Percentiles rank a stretch among this genome's conserved stretches.
Evolutionary conservation across 371 early-diverging fungal species (phyloP).

Genomic region (Funneliformis caledonium): DNA sequence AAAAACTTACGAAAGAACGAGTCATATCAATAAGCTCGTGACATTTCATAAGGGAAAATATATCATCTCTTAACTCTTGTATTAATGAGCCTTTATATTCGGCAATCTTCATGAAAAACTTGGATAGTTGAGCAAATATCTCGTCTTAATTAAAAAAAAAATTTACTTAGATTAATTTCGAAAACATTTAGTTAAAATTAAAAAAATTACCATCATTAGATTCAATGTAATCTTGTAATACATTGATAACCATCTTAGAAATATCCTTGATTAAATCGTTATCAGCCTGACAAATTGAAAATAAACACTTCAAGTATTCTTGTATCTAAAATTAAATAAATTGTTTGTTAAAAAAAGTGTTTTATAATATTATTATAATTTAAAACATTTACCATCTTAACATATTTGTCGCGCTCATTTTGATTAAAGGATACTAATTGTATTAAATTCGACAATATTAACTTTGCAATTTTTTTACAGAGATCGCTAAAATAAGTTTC

Average conservation of each 20-base stretch:
- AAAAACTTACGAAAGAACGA: slow-evolving; percentile 22
- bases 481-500: slow-evolving; percentile 12
- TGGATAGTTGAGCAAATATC: neutral
- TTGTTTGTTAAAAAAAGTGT: neutral
- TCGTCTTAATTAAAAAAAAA: neutral
- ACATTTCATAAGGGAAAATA: slow-evolving; percentile 3
- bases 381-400: neutral
- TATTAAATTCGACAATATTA: neutral
- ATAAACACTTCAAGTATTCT: slow-evolving; percentile 11
- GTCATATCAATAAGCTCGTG: slow-evolving; percentile 16
- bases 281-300: slow-evolving; percentile 15
- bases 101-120: neutral
- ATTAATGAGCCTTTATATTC: slow-evolving; percentile 5
- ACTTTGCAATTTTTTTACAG: neutral
- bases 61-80: neutral
- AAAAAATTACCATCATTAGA: neutral
- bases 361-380: neutral
- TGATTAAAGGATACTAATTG: neutral
- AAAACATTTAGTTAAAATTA: neutral
- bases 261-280: neutral
- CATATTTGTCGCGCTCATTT: neutral
- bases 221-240: slow-evolving; percentile 2
- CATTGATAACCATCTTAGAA: neutral
- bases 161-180: no score
- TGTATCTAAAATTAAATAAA: slow-evolving; percentile 5